Evolutionary conservation across 768 basidiomycete species (phyloP).

Genomic region (Myochromella boudieri): DNA sequence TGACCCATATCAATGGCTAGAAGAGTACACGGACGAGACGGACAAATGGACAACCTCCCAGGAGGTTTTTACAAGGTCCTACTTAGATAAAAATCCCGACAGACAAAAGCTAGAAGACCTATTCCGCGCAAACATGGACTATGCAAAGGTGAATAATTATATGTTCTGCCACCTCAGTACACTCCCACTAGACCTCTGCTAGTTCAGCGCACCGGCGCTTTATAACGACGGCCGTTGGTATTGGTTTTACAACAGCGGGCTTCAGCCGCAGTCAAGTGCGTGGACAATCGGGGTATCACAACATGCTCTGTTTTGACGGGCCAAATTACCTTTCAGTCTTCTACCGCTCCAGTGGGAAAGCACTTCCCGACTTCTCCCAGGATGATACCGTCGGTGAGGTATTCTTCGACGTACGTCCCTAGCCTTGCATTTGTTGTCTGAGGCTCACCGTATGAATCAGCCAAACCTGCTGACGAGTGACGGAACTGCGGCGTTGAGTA

Average conservation of each 20-base stretch:
- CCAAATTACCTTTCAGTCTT: slow-evolving; percentile 42
- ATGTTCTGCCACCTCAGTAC: not conserved
- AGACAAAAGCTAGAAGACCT: slow-evolving; percentile 55
- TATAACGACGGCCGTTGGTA: slow-evolving; percentile 76
- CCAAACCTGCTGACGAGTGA: slow-evolving; percentile 72
- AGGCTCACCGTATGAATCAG: slow-evolving; percentile 28
- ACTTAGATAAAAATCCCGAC: slow-evolving; percentile 66
- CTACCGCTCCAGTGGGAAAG: slow-evolving; percentile 55
- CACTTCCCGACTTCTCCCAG: slow-evolving; percentile 53
- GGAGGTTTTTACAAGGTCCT: slow-evolving; percentile 53
- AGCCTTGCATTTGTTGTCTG: not conserved
- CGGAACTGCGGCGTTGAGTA: slow-evolving; percentile 65
- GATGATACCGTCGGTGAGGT: slow-evolving; percentile 57
- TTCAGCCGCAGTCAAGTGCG: slow-evolving; percentile 63
- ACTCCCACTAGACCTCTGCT: slow-evolving; percentile 4
- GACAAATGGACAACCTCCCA: slow-evolving; percentile 64
- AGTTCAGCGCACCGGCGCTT: slow-evolving; percentile 65
- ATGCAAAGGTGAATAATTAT: slow-evolving; percentile 35
- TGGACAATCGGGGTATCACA: slow-evolving; percentile 21
- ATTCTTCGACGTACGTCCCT: slow-evolving; percentile 70
- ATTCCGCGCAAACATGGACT: slow-evolving; percentile 47
- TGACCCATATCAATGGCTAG: slow-evolving; percentile 79
- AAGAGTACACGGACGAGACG: slow-evolving; percentile 61
- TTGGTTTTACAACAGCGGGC: slow-evolving; percentile 77
- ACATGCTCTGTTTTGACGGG: not conserved